Evolutionary conservation across 257 asterid species (phyloP), one percentile per base, ranked within the genome.

Genomic region (Scutellaria barbata): DNA sequence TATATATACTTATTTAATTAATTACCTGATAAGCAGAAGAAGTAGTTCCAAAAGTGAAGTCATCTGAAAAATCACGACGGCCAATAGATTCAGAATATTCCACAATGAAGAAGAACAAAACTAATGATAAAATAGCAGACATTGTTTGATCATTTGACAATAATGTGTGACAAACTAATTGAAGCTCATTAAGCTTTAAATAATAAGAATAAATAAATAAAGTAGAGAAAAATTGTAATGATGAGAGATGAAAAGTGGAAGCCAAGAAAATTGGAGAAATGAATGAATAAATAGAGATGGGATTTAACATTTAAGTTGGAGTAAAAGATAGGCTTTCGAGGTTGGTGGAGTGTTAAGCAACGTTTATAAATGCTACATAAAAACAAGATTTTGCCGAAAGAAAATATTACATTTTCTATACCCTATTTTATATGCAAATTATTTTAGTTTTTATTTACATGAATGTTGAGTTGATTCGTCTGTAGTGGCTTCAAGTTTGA

Each of bases 11-110:
- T 22, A 22, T 22, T 22, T 22, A 22, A 22, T 22, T 22, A 22
- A 22, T 0, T 75, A 91, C 97, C 95, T 91, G 97, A 73, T 83
- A 91, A 76, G 97, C 97, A 2, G 96, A 91, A 79, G 97, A 91
- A 79, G 96, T 95, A n/a, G 96, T 92, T 71, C 97, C 97, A 71
- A 92, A 89, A 69, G 77, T 76, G 81, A 92, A 92, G 13, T 88
- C 89, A 22, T 82, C 69, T n/a, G 97, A 95, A 60, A 92, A 92
- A 81, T 87, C 93, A 40, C 37, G 54, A 3, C 96, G 79, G 83
- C 77, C 69, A 20, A 89, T 74, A 55, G 90, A 70, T 35, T 87
- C 85, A n/a, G 85, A 74, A 22, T 22, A 22, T 30, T 68, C 76
- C 35, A 56, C 70, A 50, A 64, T 64, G 12, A 77, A 63, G 58